Evolutionary conservation across 768 basidiomycete genomes (phyloP), one percentile per base, ranked within the genome.

Genomic region (Holtermannia corniformis): DNA sequence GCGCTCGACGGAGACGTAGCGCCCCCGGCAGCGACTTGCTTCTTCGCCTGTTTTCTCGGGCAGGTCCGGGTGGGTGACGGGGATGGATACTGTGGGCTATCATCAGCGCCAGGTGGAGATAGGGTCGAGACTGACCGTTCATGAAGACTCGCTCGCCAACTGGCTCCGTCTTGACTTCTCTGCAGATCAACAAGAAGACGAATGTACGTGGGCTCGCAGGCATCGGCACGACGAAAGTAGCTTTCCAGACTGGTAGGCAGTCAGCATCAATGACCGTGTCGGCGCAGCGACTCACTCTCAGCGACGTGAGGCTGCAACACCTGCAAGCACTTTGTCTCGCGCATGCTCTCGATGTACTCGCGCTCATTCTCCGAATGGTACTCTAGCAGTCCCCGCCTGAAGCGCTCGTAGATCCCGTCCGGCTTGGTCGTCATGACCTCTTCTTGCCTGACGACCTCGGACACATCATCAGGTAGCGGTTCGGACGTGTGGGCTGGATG

Each of bases 1-100:
- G 4, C 60, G 37, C 50, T 72, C 73, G 4, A 72, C 71, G 11
- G 55, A 58, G 10, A 70, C 67, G 41, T 74, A 74, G 49, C 58
- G 47, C 20, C 66, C 73, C 21, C 71, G 32, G 0, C 68, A 65
- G 12, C 63, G 51, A 0, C 49, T 47, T 47, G 65, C 62, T 49
- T 67, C 63, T 0, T 21, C 52, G n/a, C 62, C 67, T 28, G 49
- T 12, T 32, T 71, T 68, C 22, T 55, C 49, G 5, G 60, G 57
- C 41, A 61, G 64, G 23, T 58, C 55, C 1, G 66, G 65, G 55
- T 72, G 70, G 3, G 53, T 49, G 48, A 68, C 62, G 0, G 73
- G 73, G 41, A 74, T 54, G 2, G 68, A 69, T 42, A 74, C 58
- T 62, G 41, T 27, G n/a, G n/a, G n/a, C n/a, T n/a, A 42, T 14